Evolutionary conservation across 1,284 basidiomycete species (phyloP).

Genomic region (Ceratobasidium sp.): DNA sequence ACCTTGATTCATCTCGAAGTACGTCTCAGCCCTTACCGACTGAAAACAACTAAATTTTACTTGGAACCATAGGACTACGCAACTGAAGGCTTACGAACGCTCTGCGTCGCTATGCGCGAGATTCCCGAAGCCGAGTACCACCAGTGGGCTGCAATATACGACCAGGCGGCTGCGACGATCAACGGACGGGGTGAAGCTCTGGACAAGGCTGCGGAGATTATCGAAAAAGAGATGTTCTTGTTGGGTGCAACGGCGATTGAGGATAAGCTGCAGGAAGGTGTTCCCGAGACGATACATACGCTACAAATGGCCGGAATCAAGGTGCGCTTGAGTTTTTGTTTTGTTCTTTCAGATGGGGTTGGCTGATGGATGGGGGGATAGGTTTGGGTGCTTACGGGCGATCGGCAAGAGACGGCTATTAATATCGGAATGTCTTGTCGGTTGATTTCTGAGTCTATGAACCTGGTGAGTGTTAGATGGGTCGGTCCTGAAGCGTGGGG

Average conservation of each 20-base stretch:
- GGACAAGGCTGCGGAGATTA: slow-evolving; percentile 94
- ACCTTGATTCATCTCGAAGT: slow-evolving; percentile 94
- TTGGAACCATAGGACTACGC: slow-evolving; percentile 83
- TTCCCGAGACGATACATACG: slow-evolving; percentile 98
- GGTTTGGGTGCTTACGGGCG: slow-evolving; percentile 99
- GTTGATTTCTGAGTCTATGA: slow-evolving; percentile 98
- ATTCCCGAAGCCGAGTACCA: slow-evolving; percentile 91
- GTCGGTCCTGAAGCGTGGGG: not conserved
- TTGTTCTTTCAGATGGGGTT: no score
- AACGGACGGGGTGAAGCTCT: slow-evolving; percentile 94
- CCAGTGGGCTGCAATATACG: slow-evolving; percentile 90
- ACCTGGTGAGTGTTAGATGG: slow-evolving; percentile 74
- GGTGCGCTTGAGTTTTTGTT: slow-evolving; percentile 59
- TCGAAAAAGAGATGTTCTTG: slow-evolving; percentile 93
- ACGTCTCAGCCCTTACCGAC: slow-evolving; percentile 48
- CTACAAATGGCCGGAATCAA: slow-evolving; percentile 98
- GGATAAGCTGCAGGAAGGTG: slow-evolving; percentile 98
- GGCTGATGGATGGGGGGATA: slow-evolving; percentile 53
- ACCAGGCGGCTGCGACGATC: slow-evolving; percentile 93
- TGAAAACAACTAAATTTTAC: slow-evolving; percentile 19
- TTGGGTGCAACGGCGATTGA: slow-evolving; percentile 98
- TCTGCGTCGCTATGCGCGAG: slow-evolving; percentile 96
- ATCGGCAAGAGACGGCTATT: slow-evolving; percentile 98
- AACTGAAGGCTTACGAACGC: slow-evolving; percentile 94
- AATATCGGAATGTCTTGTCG: slow-evolving; percentile 99